Evolutionary conservation across 805 yeast species (phyloP), one percentile per base, ranked within the genome.

Genomic region (Metschnikowia shivogae): DNA sequence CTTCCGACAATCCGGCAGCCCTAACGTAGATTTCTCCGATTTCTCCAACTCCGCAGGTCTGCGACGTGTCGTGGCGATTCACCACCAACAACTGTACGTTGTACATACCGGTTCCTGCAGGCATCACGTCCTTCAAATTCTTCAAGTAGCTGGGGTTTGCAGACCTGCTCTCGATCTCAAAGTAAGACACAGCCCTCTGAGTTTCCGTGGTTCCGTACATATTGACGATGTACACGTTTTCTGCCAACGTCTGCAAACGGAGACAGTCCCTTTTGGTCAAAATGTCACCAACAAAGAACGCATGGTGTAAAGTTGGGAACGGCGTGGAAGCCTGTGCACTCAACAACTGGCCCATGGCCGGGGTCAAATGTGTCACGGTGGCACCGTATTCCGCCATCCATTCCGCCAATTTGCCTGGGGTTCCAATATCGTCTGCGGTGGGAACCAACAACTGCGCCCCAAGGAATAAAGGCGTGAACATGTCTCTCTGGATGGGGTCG

Each of bases 181-280:
- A 95, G 68, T 80, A 93, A 0, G 98, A 90, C 22, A 93, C 99
- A 1, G 99, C 93, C 62, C 99, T 81, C 73, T 95, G 99, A 12
- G 99, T 93, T 67, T 93, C 99, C 9, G 99, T 93, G 33, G 99
- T 93, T 60, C 99, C 99, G 65, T 93, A 93, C 99, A 93, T 93
- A 69, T 93, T 93, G 55, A 93, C 95, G 60, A 93, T 92, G 62
- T 67, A 73, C 44, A 88, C 95, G 59, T 93, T 92, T 62, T 82
- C 82, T 11, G 98, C 98, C 57, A 93, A 76, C 1, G 93, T 81
- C 65, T 93, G 99, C 56, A 93, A 75, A 60, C 97, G 80, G 54
- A 88, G 71, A 68, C 99, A 93, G 67, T 95, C 99, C 70, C 99
- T 84, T 70, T 93, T 95, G 53, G 99, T 93, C 53, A 93, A 73